These are phyloP conservation scores for Castanea sativa DNA, from an alignment of 306 rosid genomes.

Conservation along the genomic window DNA sequence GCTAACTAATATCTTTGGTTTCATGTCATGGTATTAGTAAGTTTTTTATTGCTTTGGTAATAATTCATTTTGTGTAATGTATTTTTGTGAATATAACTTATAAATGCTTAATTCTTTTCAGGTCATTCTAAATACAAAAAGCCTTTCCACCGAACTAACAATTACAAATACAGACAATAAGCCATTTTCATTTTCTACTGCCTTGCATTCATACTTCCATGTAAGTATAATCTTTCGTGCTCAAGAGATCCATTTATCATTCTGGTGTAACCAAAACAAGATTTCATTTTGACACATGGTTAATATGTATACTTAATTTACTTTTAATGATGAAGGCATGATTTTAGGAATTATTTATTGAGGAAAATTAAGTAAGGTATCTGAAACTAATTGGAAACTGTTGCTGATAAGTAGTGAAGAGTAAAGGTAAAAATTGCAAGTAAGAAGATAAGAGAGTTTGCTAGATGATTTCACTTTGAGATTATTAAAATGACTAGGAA, in stretches of 20 bases:
- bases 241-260: conserved; percentile 6
- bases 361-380: conserved; percentile 5
- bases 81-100: neutral
- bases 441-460: neutral
- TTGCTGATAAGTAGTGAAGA: neutral
- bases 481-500: neutral
- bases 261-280: conserved; percentile 11
- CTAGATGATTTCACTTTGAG: neutral
- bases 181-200: conserved; percentile 80
- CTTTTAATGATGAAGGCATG: too few relatives aligned
- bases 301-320: too few relatives aligned
- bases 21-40: neutral
- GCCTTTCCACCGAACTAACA: conserved; percentile 74
- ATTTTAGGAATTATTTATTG: too few relatives aligned
- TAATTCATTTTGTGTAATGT: neutral
- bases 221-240: conserved; percentile 44
- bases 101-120: conserved; percentile 35
- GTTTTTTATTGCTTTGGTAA: neutral
- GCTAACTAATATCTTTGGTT: neutral
- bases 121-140: conserved; percentile 58
- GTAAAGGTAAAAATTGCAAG: neutral
- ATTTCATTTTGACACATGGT: conserved; percentile 7
- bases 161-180: conserved; percentile 75
- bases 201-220: conserved; percentile 82
- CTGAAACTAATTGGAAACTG: neutral